Evolutionary conservation across 2,329 filamentous ascomycete genomes (phyloP).

Genomic region (Fusarium veterinarium): DNA sequence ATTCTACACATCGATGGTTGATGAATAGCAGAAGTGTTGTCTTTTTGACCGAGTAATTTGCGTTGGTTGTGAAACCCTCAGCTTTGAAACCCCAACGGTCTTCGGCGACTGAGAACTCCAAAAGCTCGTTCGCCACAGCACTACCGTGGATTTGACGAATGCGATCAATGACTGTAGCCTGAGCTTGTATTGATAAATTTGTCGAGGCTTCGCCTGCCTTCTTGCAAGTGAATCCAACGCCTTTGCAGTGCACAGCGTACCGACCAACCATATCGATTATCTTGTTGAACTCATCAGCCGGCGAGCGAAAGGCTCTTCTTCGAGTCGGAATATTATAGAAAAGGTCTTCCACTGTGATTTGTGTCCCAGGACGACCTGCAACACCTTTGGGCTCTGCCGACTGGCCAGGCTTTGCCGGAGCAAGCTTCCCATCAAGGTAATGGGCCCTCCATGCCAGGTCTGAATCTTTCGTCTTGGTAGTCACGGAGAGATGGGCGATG

Average conservation of each 20-base stretch:
- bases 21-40: slow-evolving; percentile 92
- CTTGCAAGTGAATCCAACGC: slow-evolving; percentile 96
- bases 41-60: slow-evolving; percentile 93
- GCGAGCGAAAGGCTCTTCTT: slow-evolving; percentile 87
- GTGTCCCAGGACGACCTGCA: slow-evolving; percentile 89
- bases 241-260: slow-evolving; percentile 90
- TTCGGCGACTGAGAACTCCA: slow-evolving; percentile 79
- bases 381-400: slow-evolving; percentile 85
- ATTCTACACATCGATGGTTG: slow-evolving; percentile 95
- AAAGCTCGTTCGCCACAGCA: slow-evolving; percentile 86
- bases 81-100: slow-evolving; percentile 86
- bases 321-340: slow-evolving; percentile 97
- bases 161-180: slow-evolving; percentile 79
- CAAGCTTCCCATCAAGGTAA: slow-evolving; percentile 85
- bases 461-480: slow-evolving; percentile 90
- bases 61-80: slow-evolving; percentile 85
- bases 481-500: slow-evolving; percentile 94
- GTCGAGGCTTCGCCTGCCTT: slow-evolving; percentile 91
- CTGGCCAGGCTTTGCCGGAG: slow-evolving; percentile 88
- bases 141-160: slow-evolving; percentile 92
- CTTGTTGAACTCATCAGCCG: slow-evolving; percentile 96
- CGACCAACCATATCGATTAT: slow-evolving; percentile 94
- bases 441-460: slow-evolving; percentile 90
- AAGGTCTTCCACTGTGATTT: slow-evolving; percentile 95
- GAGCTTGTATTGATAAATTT: slow-evolving; percentile 81